Evolutionary conservation across 208 protist genomes (phyloP), one percentile per base, ranked within the genome.

Genomic region (Leptomonas pyrrhocoris): DNA sequence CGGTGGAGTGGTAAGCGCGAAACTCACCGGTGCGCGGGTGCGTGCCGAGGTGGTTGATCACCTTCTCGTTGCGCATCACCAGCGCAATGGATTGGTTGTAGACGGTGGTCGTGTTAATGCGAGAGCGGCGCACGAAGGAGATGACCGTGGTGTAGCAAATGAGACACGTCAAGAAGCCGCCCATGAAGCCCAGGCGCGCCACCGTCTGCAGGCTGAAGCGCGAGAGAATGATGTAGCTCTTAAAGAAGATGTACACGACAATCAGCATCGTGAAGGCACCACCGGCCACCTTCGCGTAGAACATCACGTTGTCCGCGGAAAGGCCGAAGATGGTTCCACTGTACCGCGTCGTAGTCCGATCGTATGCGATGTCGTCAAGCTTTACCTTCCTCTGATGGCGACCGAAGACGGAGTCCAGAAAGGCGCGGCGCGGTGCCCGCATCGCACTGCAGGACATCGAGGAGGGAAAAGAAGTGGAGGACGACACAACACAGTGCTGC

Each of bases 11-110:
- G 77, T 96, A 96, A 13, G 92, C 79, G 50, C 86, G 85, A 65
- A 96, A 96, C 27, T 93, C 88, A 21, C 92, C 88, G 21, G 92
- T 94, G 66, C 88, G 88, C 2, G 92, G 92, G 67, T 93, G 83
- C 5, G 81, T 49, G 40, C 92, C 89, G 45, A 96, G 84, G 69
- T 93, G 83, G 56, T 92, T 80, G 56, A 81, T 59, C 43, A 96
- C 92, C 80, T 79, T 85, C 49, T 86, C 84, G 48, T 96, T 91
- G 18, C 68, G 78, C 87, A 94, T 93, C 25, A 86, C 92, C 25
- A 96, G 75, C 30, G 92, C 86, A 40, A 96, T 96, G 56, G 86
- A 90, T 65, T 96, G 92, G 55, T 96, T 96, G 80, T 96, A 96
- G 50, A 96, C 92, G 0, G 89, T 90, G 49, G 85, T 91, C 0